Conservation (phyloP, 2,329 filamentous ascomycete species). For the Cytospora piceicola region DNA sequence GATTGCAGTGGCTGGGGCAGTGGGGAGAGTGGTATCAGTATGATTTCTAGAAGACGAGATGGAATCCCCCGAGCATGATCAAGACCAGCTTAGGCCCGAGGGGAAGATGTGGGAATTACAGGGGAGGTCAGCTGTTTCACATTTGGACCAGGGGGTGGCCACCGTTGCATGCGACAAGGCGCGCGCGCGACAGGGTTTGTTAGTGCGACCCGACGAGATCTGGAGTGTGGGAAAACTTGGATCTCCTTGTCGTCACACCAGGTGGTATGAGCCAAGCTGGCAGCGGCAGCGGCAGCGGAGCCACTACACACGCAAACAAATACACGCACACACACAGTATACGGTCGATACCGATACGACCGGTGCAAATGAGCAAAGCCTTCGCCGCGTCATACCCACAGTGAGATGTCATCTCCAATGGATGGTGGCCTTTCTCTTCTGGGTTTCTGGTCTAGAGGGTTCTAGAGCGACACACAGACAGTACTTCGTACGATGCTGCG, state of each 20-base stretch:
- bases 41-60: conserved; percentile 48
- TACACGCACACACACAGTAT: conserved; percentile 25
- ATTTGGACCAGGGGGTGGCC: conserved; percentile 47
- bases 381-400: conserved; percentile 31
- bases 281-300: conserved; percentile 30
- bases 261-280: conserved; percentile 32
- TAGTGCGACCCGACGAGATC: conserved; percentile 34
- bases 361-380: conserved; percentile 30
- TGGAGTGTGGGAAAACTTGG: conserved; percentile 27
- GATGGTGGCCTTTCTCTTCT: conserved; percentile 15
- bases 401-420: conserved; percentile 17
- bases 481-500: conserved; percentile 1
- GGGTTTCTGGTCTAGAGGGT: conserved; percentile 6
- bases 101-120: conserved; percentile 49
- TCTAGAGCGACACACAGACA: conserved; percentile 1
- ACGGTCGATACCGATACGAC: conserved; percentile 1
- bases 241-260: conserved; percentile 12
- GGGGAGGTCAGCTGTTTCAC: conserved; percentile 57
- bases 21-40: conserved; percentile 35
- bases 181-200: conserved; percentile 35
- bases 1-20: not conserved
- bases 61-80: conserved; percentile 51
- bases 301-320: not conserved
- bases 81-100: conserved; percentile 45
- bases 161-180: conserved; percentile 43